phyloP scores from a whole-genome alignment of 2,329 filamentous ascomycete species.

The Cercospora citrullina region DNA sequence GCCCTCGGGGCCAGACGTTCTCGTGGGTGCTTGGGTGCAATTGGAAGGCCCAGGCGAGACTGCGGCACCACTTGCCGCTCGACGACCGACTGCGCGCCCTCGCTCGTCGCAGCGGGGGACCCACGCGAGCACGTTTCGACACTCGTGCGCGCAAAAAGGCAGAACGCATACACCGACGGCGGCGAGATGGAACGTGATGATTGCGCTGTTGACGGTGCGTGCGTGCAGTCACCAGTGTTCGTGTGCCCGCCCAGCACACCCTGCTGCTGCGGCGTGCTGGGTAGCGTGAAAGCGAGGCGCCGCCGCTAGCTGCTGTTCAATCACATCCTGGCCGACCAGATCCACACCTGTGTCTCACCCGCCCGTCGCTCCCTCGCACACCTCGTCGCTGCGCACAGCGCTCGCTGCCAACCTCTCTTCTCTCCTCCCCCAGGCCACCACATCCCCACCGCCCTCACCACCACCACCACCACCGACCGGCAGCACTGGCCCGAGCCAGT shows the following conservation, averaged over 20 bases:
- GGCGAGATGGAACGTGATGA: too few species aligned
- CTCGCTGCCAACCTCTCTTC: not conserved
- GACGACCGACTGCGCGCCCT: not conserved
- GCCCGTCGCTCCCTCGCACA: not conserved
- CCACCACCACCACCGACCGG: conserved; percentile 8
- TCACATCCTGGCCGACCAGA: not conserved
- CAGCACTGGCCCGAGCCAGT: conserved; percentile 7
- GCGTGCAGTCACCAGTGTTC: not conserved
- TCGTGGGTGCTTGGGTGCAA: not conserved
- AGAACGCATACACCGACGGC: not conserved
- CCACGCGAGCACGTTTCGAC: not conserved
- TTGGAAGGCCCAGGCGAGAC: not conserved
- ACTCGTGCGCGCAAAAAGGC: not conserved
- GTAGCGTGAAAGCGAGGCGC: not conserved
- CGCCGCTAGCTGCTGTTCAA: not conserved
- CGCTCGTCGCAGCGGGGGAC: not conserved
- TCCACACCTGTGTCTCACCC: not conserved
- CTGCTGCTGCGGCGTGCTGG: not conserved
- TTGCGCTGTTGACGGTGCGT: too few species aligned
- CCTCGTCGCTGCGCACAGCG: not conserved
- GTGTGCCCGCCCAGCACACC: not conserved
- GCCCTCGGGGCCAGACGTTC: not conserved
- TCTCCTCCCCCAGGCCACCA: not conserved
- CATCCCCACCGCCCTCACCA: conserved; percentile 1
- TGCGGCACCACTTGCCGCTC: not conserved